Evolutionary conservation across 768 basidiomycete species (phyloP), one percentile per base, ranked within the genome.

Genomic region (Termitomyces heimii): DNA sequence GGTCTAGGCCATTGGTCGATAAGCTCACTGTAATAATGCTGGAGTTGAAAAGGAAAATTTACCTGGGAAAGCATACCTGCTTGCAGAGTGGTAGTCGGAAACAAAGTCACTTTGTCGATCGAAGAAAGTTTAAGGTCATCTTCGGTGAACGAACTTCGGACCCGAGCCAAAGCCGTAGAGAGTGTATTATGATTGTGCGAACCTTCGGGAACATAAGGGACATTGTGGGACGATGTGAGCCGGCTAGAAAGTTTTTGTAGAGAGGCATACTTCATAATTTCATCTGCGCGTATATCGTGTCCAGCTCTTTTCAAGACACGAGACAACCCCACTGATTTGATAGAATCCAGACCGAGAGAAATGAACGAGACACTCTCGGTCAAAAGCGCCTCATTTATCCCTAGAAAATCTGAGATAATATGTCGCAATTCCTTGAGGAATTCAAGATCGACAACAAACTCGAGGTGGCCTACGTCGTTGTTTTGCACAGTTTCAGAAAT

Each of bases 1-100:
- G 1, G 72, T 72, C 72, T 73, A 46, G 20, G 58, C 31, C 18
- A 53, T 22, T 18, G n/a, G n/a, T n/a, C n/a, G 42, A 18, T 43
- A 62, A 48, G 14, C 50, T 49, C 6, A 39, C 28, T 31, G 16
- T 24, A 32, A 16, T 22, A 5, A 16, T 18, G 18, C 45, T n/a
- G 39, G n/a, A 9, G 2, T 43, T 24, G 43, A 31, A 54, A 42
- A 54, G 28, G 49, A 13, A 32, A 20, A 55, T 66, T 42, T 56
- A 77, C 79, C 69, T 80, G 78, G 3, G 79, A 78, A 42, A 80
- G 61, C 77, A 80, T 79, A 12, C 79, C 79, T 16, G 76, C 68
- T 63, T 80, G 79, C 20, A 80, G 66, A 22, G 68, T 69, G 5
- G 78, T 80, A 6, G 75, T 73, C 12, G 77, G 77, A 57, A 67